phyloP scores from a whole-genome alignment of 805 yeast species.

The Spathaspora arborariae region DNA sequence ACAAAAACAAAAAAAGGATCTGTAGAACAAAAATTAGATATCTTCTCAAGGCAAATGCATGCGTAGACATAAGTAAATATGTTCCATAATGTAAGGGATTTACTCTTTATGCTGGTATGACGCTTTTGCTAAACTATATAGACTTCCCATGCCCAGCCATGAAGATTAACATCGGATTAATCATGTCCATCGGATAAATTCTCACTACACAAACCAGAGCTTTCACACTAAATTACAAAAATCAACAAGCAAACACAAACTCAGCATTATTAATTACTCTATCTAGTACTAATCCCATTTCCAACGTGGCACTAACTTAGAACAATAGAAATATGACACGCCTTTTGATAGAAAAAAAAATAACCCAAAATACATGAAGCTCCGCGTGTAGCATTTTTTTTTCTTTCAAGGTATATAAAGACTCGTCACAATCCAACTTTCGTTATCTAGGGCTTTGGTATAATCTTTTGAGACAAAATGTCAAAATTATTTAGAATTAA shows the following conservation, averaged over 20 bases:
- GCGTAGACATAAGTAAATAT: too few species aligned
- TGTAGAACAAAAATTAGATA: too few species aligned
- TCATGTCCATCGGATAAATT: too few species aligned
- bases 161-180: too few species aligned
- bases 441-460: not conserved
- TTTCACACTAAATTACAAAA: too few species aligned
- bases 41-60: too few species aligned
- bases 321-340: not conserved
- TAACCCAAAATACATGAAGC: not conserved
- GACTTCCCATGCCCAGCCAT: too few species aligned
- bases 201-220: not conserved
- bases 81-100: too few species aligned
- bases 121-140: too few species aligned
- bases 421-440: not conserved
- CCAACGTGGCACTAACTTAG: not conserved
- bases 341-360: not conserved
- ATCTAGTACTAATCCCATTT: not conserved
- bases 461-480: constrained; percentile 13
- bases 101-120: too few species aligned
- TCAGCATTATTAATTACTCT: not conserved
- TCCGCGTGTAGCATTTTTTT: not conserved
- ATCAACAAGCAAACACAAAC: not conserved
- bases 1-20: too few species aligned
- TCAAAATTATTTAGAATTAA: constrained; percentile 36
- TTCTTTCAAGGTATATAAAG: not conserved